Conservation (phyloP, 78 protist species). For the Isochrysis galbana region DNA sequence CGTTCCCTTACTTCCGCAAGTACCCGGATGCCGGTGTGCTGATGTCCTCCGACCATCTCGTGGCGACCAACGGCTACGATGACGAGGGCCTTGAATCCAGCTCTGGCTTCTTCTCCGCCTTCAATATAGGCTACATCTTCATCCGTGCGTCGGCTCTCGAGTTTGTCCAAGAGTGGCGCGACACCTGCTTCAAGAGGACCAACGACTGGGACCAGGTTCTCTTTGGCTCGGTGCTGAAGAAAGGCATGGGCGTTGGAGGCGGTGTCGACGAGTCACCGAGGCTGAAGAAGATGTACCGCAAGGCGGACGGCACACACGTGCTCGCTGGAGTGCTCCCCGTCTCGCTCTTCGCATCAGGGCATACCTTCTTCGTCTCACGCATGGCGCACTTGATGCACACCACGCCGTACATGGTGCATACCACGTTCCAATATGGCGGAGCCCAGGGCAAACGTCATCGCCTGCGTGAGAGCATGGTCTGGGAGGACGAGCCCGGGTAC, state of each 20-base stretch:
- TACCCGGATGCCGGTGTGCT: background rate
- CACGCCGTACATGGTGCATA: no score
- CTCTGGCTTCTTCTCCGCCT: background rate
- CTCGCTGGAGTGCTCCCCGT: no score
- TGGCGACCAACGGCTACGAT: background rate
- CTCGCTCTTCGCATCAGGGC: no score
- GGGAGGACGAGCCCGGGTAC: no score
- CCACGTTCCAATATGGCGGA: no score
- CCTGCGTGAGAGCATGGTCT: no score
- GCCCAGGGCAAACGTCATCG: no score
- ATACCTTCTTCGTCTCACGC: no score
- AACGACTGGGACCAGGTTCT: background rate
- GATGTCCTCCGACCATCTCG: background rate
- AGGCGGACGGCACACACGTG: no score
- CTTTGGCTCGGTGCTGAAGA: background rate
- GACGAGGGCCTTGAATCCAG: background rate
- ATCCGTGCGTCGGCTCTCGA: background rate
- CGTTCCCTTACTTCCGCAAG: constrained; percentile 4
- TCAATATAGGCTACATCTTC: background rate
- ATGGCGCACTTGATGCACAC: no score
- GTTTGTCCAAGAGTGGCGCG: background rate
- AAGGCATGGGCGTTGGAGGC: background rate
- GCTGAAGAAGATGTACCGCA: background rate
- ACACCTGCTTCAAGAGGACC: background rate
- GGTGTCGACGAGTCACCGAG: background rate